Evolutionary conservation across 2,329 filamentous ascomycete genomes (phyloP).

Genomic region (Neofusicoccum cordaticola): DNA sequence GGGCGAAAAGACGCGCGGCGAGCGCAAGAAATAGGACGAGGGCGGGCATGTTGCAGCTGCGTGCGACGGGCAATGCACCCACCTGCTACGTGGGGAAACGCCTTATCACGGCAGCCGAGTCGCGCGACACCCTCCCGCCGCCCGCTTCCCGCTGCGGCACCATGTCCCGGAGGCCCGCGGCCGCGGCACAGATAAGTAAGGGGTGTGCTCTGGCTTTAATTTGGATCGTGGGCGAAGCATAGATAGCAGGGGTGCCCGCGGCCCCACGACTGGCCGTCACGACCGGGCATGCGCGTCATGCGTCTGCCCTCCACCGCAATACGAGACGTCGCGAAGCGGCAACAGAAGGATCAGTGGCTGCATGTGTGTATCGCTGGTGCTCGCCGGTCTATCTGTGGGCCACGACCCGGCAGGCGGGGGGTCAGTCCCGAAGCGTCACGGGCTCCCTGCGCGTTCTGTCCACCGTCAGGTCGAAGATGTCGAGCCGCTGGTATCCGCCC

Average conservation of each 20-base stretch:
- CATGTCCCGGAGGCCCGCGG: neutral
- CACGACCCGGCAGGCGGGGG: neutral
- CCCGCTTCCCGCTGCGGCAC: no score
- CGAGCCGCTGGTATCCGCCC: slow-evolving; percentile 55
- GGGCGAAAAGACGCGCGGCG: neutral
- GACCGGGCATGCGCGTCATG: neutral
- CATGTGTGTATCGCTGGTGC: neutral
- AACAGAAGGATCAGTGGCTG: neutral
- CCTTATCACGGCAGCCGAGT: neutral
- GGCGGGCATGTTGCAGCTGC: neutral
- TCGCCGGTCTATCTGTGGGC: neutral
- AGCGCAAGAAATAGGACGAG: neutral
- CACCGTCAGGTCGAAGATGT: slow-evolving; percentile 54
- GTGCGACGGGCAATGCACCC: neutral
- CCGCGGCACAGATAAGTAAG: neutral
- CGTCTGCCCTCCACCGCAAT: neutral
- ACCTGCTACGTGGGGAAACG: neutral
- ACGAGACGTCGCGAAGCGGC: neutral
- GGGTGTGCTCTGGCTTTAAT: neutral
- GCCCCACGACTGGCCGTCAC: neutral
- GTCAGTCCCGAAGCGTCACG: slow-evolving; percentile 23
- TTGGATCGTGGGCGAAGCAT: neutral
- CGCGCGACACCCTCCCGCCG: neutral
- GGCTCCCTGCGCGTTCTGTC: slow-evolving; percentile 41
- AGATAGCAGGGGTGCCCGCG: neutral